phyloP scores from a whole-genome alignment of 768 basidiomycete species.

The Termitomyces sp. region DNA sequence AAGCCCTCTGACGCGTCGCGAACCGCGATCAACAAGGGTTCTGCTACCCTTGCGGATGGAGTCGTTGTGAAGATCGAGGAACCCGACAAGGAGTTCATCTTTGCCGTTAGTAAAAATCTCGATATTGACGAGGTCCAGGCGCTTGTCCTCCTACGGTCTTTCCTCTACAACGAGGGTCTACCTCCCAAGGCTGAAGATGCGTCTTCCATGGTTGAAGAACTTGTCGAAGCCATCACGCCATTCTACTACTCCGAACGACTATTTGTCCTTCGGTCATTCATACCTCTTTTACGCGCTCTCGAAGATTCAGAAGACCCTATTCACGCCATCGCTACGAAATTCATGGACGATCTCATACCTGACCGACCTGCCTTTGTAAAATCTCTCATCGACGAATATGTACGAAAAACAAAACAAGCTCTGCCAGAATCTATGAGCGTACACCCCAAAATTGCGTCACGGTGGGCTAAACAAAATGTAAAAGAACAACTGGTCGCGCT shows the following conservation, averaged over 20 bases:
- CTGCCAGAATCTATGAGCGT: constrained; percentile 39
- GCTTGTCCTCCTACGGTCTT: constrained; percentile 67
- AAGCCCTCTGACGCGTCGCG: constrained; percentile 63
- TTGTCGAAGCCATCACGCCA: constrained; percentile 67
- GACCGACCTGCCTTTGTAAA: constrained; percentile 62
- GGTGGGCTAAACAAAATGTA: constrained; percentile 69
- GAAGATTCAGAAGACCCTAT: constrained; percentile 52
- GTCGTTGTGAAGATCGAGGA: constrained; percentile 58
- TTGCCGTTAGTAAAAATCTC: constrained; percentile 68
- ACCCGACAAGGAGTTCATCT: constrained; percentile 62
- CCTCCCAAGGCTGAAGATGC: constrained; percentile 41
- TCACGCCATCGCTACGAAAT: constrained; percentile 45
- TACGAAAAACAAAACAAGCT: constrained; percentile 42
- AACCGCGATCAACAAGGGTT: constrained; percentile 60
- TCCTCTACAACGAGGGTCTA: constrained; percentile 72
- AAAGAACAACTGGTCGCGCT: constrained; percentile 77
- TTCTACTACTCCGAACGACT: constrained; percentile 84
- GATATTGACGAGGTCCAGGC: constrained; percentile 81
- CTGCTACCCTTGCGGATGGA: constrained; percentile 65
- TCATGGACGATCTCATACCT: constrained; percentile 56
- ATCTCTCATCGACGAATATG: constrained; percentile 56
- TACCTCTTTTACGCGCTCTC: constrained; percentile 70
- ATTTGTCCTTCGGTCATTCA: constrained; percentile 59
- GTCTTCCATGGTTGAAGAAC: constrained; percentile 47
- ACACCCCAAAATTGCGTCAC: constrained; percentile 55